Base-by-base conservation (phyloP, 176 grass and related monocot species). In the Rhynchospora pubera region DNA sequence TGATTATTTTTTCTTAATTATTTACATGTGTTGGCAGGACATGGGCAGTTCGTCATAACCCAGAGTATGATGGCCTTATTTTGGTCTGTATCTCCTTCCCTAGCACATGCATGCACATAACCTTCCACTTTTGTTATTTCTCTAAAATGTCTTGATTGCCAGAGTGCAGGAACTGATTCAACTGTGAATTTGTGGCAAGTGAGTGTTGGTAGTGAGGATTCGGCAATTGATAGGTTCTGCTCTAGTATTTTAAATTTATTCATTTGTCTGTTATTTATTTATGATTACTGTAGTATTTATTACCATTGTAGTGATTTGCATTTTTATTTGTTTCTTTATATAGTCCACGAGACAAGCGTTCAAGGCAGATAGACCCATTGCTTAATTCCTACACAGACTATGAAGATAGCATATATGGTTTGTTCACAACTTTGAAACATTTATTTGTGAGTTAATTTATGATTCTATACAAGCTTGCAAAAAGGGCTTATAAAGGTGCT, bases 111-210 rank as follows among this genome's bases (percentile, higher is more conserved):
- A 68, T 53, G 24, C 24, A 15, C 23, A 46, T 56, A 42, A 68
- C 34, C 23, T 28, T 16, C 32, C 65, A 19, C 32, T 74, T 22
- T 44, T 84, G 7, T 77, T 62, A 64, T 86, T 23, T 78, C 89
- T 30, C 92, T 66, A 64, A 47, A 19, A 80, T 62, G 70, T 30
- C 55, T 83, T 81, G n/a, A 83, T 84, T 21, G 77, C 23, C 85
- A 99, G 96, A 99, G 96, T 95, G 89, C 90, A 75, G 96, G 96
- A 83, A 99, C 96, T 59, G 96, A 99, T 91, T 99, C 96, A 82
- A 89, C 96, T 77, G 89, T 99, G 65, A 95, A 99, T 89, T 91
- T 99, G 77, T 99, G 96, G 92, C 83, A 90, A 81, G 92, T 89
- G 87, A 66, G 82, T 86, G 83, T 85, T 86, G 57, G 83, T 70